Conservation (phyloP, 805 yeast species). For the Zygotorulaspora florentina region DNA sequence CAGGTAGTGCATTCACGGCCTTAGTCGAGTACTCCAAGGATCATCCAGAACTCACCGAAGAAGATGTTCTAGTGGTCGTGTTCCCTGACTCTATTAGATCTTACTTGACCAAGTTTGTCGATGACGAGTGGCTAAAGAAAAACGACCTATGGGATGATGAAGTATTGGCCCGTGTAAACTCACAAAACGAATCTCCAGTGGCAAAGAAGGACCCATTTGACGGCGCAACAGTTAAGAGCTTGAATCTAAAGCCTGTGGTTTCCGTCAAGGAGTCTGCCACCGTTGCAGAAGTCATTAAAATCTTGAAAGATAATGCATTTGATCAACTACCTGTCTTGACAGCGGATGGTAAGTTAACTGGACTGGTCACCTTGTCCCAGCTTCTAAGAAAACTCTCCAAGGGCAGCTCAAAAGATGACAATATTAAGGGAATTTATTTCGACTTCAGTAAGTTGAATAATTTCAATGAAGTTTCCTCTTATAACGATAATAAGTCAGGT, state of each 20-base stretch:
- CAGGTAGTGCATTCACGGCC: constrained; percentile 80
- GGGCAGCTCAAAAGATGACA: constrained; percentile 52
- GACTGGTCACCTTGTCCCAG: constrained; percentile 71
- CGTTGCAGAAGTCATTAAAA: constrained; percentile 59
- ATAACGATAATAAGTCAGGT: constrained; percentile 56
- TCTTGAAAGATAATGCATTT: constrained; percentile 70
- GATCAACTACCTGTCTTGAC: constrained; percentile 79
- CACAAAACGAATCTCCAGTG: constrained; percentile 29
- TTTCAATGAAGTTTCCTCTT: constrained; percentile 53
- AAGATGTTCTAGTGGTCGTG: constrained; percentile 71
- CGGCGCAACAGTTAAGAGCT: constrained; percentile 59
- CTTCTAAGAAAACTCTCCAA: constrained; percentile 63
- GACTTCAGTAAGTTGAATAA: constrained; percentile 72
- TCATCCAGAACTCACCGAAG: constrained; percentile 57
- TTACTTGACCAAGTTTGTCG: constrained; percentile 80
- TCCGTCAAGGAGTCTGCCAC: constrained; percentile 60
- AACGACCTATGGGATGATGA: constrained; percentile 66
- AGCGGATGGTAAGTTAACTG: constrained; percentile 57
- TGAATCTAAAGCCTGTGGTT: constrained; percentile 75
- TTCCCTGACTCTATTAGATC: constrained; percentile 87
- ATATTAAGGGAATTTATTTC: constrained; percentile 47
- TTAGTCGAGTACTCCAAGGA: constrained; percentile 65
- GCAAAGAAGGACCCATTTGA: constrained; percentile 43
- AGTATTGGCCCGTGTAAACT: constrained; percentile 36
- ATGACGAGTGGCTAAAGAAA: constrained; percentile 84